Evolutionary conservation across 805 yeast genomes (phyloP).

Genomic region (Ogataea allantospora): DNA sequence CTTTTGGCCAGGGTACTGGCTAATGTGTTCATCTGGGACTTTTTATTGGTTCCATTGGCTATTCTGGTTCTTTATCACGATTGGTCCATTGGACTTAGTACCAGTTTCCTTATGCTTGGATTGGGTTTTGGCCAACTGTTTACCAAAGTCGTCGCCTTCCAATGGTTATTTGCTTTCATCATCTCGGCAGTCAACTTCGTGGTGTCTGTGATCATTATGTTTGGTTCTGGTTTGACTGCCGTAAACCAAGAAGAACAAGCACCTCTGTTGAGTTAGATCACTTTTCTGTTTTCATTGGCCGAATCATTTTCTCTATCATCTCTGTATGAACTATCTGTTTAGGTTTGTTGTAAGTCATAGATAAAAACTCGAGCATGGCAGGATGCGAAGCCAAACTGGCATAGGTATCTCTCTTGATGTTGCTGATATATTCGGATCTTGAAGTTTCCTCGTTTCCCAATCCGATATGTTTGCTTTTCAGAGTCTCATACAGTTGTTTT

Average conservation of each 20-base stretch:
- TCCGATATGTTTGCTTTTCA: slow-evolving; percentile 66
- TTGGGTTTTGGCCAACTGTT: slow-evolving; percentile 69
- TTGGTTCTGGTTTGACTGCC: slow-evolving; percentile 32
- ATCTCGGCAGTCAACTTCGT: slow-evolving; percentile 59
- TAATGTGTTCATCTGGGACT: slow-evolving; percentile 75
- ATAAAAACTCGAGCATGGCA: slow-evolving; percentile 49
- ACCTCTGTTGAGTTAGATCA: slow-evolving; percentile 29
- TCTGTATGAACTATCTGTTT: slow-evolving; percentile 31
- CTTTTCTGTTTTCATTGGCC: slow-evolving; percentile 21
- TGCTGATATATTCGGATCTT: slow-evolving; percentile 64
- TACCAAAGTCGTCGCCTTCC: slow-evolving; percentile 69
- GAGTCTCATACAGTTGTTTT: slow-evolving; percentile 51
- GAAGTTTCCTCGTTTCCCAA: slow-evolving; percentile 74
- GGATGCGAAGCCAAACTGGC: slow-evolving; percentile 62
- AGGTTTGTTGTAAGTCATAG: slow-evolving; percentile 52
- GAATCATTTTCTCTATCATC: slow-evolving; percentile 41
- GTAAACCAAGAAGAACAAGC: slow-evolving; percentile 31
- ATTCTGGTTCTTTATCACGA: slow-evolving; percentile 62
- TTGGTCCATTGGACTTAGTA: slow-evolving; percentile 64
- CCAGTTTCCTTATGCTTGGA: slow-evolving; percentile 59
- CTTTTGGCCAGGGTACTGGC: slow-evolving; percentile 67
- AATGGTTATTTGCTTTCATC: slow-evolving; percentile 80
- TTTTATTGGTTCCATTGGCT: slow-evolving; percentile 60
- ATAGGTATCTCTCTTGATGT: slow-evolving; percentile 65
- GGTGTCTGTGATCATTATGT: slow-evolving; percentile 46